Conservation (phyloP, 148 eudicot genomes). For the Vaccinium macrocarpon region DNA sequence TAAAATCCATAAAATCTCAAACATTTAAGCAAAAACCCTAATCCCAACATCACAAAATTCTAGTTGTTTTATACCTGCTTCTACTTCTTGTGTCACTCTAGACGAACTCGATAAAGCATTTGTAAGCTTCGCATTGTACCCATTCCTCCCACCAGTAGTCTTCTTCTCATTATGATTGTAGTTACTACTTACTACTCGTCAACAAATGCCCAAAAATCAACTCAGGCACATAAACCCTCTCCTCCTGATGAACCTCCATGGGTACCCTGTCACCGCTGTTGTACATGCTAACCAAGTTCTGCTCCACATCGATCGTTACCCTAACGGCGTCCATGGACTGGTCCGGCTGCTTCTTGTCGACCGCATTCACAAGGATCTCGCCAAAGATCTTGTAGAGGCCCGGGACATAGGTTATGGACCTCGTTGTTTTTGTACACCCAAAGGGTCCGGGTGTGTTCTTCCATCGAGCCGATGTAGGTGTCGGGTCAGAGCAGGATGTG, state of each 20-base stretch:
- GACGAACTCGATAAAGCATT: slow-evolving; percentile 84
- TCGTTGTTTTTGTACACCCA: slow-evolving; percentile 61
- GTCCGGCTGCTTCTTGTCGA: too few relatives aligned
- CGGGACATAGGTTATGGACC: slow-evolving; percentile 56
- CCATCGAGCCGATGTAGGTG: slow-evolving; percentile 87
- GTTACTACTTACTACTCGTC: slow-evolving; percentile 92
- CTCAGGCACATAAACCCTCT: slow-evolving; percentile 90
- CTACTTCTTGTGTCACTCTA: slow-evolving; percentile 66
- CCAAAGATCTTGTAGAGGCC: slow-evolving; percentile 92
- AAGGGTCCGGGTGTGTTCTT: slow-evolving; percentile 60
- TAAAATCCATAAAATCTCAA: neutral
- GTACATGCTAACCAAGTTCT: slow-evolving; percentile 52
- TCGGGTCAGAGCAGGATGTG: slow-evolving; percentile 99
- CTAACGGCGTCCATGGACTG: slow-evolving; percentile 70
- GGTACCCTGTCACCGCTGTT: slow-evolving; percentile 92
- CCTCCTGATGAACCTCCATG: slow-evolving; percentile 83
- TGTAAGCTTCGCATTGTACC: slow-evolving; percentile 91
- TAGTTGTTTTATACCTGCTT: slow-evolving; percentile 54
- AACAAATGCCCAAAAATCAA: slow-evolving; percentile 88
- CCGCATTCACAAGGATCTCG: too few relatives aligned
- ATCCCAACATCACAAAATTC: too few relatives aligned
- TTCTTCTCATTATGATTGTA: slow-evolving; percentile 78
- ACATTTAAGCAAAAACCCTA: neutral
- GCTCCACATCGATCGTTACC: slow-evolving; percentile 54
- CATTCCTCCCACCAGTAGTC: slow-evolving; percentile 97